These are phyloP conservation scores for Lodderomyces orthopsilosis DNA, from an alignment of 1,139 yeast genomes.

Conservation along the genomic window DNA sequence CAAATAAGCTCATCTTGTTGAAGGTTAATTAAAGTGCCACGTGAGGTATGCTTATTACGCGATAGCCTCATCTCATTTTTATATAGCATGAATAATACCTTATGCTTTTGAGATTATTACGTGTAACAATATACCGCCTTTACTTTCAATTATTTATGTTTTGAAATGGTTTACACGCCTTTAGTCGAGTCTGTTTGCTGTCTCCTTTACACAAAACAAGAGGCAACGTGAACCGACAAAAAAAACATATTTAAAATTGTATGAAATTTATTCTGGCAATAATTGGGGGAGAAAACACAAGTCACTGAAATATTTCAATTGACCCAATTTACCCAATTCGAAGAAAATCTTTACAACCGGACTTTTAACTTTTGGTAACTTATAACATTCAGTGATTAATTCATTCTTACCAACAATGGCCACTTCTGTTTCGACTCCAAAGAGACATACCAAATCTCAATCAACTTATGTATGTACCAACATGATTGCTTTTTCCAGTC, in stretches of 20 bases:
- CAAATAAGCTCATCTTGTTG: no score
- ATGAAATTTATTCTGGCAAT: no score
- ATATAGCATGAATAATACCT: no score
- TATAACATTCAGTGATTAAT: not conserved
- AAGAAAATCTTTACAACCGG: not conserved
- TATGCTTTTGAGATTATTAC: no score
- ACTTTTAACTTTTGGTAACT: no score
- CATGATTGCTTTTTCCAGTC: not conserved
- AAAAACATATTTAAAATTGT: not conserved
- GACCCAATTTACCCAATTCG: not conserved
- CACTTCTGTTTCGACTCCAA: slow-evolving; percentile 19
- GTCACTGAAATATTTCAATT: no score
- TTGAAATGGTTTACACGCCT: not conserved
- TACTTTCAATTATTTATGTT: not conserved
- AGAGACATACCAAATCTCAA: slow-evolving; percentile 75
- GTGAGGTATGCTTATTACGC: no score
- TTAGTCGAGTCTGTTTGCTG: not conserved
- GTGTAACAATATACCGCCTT: not conserved
- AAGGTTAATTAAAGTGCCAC: no score
- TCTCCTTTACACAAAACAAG: not conserved
- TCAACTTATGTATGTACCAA: slow-evolving; percentile 55
- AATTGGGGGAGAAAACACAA: no score
- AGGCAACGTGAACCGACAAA: not conserved
- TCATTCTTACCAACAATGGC: slow-evolving; percentile 7
- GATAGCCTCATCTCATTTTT: no score